Base-by-base conservation (phyloP, 148 eudicot species). In the Diospyros kaki region DNA sequence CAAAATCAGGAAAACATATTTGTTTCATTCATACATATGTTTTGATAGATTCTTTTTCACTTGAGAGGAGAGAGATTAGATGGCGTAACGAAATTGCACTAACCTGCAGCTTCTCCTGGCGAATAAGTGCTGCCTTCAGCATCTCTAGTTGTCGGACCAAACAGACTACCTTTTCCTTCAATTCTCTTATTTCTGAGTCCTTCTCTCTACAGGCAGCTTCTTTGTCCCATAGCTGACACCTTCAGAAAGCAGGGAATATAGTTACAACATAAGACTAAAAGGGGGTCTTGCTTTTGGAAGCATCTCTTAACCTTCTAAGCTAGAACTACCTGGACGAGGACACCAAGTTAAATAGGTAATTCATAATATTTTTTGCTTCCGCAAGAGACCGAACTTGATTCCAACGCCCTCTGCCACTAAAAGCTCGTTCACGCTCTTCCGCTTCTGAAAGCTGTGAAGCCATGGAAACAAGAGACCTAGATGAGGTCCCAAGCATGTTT, bases 361-460 rank as follows among this genome's bases (percentile, higher is more conserved):
- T 93, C 97, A 96, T 91, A 58, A 96, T 53, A 80, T 77, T 87
- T 76, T 96, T 96, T 43, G 97, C 97, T 81, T 96, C 99, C 58
- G 89, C 87, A 59, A 91, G 89, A 73, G 98, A 87, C 40, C 95
- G 94, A 68, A 96, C 87, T 78, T 93, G 97, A 75, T 89, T 96
- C 99, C 99, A 96, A 58, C 99, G 86, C 64, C 99, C 99, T 81
- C 88, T 80, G 70, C 99, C 99, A 76, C 84, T 93, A 80, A 93
- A 96, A 53, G 91, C 86, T 46, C 93, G 83, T 66, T 93, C 98
- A 72, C 93, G 90, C 82, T 96, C 99, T 88, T 93, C 99, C 69
- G 97, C 99, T 81, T 96, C 99, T 14, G 99, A 96, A 62, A 96
- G 77, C 28, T 96, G 99, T 40, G 99, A 93, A 45, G 97, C 94